Evolutionary conservation across 2,329 filamentous ascomycete species (phyloP), one percentile per base, ranked within the genome.

Genomic region (Calonectria pseudoreteaudii): DNA sequence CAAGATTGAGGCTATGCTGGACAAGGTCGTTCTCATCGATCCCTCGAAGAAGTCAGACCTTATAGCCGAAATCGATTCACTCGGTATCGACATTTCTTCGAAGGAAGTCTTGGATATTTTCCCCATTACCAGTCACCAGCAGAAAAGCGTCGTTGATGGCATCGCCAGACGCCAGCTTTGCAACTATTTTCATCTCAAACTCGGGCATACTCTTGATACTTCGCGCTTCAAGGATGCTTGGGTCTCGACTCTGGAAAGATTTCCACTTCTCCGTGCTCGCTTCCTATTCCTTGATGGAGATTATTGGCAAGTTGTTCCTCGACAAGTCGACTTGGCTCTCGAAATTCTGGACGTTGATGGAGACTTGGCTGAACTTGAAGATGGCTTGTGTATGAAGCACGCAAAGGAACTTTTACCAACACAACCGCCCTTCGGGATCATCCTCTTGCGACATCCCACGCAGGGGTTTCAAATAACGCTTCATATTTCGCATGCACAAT

Each of bases 401-500:
- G 41, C 62, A 20, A 16, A 58, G 6, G 13, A 38, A 13, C 47
- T 74, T 2, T 28, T 31, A 1, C 60, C 73, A 2, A 66, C 36
- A 28, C 66, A 74, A 10, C 75, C 76, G 1, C 75, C 77, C 13
- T 26, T 75, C 2, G 47, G 67, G 4, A 76, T 81, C 56, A 71
- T 71, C 0, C 68, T 80, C 26, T 36, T 81, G 13, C 52, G 66
- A 47, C 71, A 77, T 56, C 36, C 72, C 26, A 68, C 60, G 2
- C 71, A 78, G 28, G 79, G 75, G 14, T 49, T 66, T 8, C 71
- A 75, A 16, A 36, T 82, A 4, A 64, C 79, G 4, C 50, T 81
- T 36, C 77, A 79, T n/a, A 13, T 89, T 14, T 89, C 87, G 0
- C 87, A 88, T 72, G 87, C 86, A 1, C 87, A 88, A 72, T 88